Conservation (phyloP, 805 yeast genomes). For the Ogataea nitratoaversa region DNA sequence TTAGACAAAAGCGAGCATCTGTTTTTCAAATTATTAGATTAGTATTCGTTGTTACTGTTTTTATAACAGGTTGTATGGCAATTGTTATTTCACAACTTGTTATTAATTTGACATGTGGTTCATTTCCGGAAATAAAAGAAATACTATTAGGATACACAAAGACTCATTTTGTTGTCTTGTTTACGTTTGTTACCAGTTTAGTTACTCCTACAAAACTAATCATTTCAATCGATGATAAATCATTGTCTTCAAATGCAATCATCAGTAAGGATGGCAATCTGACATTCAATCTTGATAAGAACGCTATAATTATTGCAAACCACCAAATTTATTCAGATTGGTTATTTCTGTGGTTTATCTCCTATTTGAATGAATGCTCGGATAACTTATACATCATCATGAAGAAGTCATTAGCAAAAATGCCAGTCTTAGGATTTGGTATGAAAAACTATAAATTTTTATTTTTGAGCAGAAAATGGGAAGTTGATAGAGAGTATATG, state of each 20-base stretch:
- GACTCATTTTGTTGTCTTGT: conserved; percentile 49
- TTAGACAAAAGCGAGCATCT: conserved; percentile 14
- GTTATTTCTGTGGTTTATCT: conserved; percentile 84
- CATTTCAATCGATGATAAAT: conserved; percentile 36
- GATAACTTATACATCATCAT: conserved; percentile 68
- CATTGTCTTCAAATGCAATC: conserved; percentile 6
- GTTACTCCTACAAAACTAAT: conserved; percentile 51
- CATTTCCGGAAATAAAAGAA: conserved; percentile 29
- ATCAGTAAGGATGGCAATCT: conserved; percentile 7
- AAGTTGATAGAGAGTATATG: conserved; percentile 59
- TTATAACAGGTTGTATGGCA: conserved; percentile 37
- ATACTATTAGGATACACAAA: conserved; percentile 50
- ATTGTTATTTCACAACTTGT: conserved; percentile 45
- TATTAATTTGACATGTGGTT: conserved; percentile 26
- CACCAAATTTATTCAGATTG: conserved; percentile 95
- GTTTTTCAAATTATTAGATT: conserved; percentile 24
- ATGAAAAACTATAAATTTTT: conserved; percentile 77
- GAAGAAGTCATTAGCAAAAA: conserved; percentile 63
- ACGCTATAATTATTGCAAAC: conserved; percentile 64
- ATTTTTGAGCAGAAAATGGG: conserved; percentile 84
- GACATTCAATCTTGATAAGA: conserved; percentile 19
- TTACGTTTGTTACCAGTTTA: conserved; percentile 46
- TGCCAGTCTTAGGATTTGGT: conserved; percentile 83
- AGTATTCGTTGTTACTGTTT: conserved; percentile 21
- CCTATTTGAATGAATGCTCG: conserved; percentile 62